Evolutionary conservation across 257 asterid species (phyloP).

Genomic region (Capsicum chinense): DNA sequence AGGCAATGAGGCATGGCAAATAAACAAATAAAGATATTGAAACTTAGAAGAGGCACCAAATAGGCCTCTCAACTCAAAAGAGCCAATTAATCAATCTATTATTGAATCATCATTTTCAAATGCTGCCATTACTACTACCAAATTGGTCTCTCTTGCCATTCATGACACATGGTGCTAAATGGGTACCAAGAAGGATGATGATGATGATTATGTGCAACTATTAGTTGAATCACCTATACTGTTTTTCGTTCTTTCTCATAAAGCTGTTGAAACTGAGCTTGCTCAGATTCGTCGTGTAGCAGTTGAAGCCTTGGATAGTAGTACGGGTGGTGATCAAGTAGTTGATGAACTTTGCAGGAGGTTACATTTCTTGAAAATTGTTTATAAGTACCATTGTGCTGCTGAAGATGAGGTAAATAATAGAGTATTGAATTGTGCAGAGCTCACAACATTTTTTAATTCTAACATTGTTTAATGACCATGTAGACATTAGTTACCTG

Average conservation of each 20-base stretch:
- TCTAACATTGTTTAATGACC: no score
- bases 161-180: constrained; percentile 56
- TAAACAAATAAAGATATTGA: constrained; percentile 26
- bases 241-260: constrained; percentile 75
- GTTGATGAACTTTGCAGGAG: constrained; percentile 57
- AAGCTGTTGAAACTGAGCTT: constrained; percentile 70
- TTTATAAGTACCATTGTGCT: constrained; percentile 64
- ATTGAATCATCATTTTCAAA: constrained; percentile 39
- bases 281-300: constrained; percentile 52
- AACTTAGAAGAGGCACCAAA: constrained; percentile 45
- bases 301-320: constrained; percentile 49
- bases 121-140: constrained; percentile 48
- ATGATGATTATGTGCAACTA: constrained; percentile 42
- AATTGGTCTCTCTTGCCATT: constrained; percentile 46
- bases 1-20: background rate
- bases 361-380: constrained; percentile 75
- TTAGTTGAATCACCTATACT: constrained; percentile 74
- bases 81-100: constrained; percentile 3
- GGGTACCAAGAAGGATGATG: constrained; percentile 72
- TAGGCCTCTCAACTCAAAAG: constrained; percentile 32
- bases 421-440: background rate
- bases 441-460: background rate
- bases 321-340: constrained; percentile 32
- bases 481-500: background rate
- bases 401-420: constrained; percentile 86